Evolutionary conservation across 148 eudicot genomes (phyloP).

Genomic region (Rhododendron griersonianum): DNA sequence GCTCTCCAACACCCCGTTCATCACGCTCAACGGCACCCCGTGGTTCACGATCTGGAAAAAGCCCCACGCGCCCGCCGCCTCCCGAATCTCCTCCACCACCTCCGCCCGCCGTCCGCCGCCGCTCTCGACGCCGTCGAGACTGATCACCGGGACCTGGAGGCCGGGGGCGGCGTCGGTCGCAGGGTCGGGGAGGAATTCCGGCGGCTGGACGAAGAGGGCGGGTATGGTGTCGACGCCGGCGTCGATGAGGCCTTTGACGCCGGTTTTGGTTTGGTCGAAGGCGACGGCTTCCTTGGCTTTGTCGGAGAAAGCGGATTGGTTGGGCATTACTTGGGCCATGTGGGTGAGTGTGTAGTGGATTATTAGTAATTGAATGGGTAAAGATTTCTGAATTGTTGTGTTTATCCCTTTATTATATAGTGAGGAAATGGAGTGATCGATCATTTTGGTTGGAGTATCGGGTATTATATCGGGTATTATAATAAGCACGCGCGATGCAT

Average conservation of each 20-base stretch:
- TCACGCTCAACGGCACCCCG: slow-evolving; percentile 13
- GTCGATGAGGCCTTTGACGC: slow-evolving; percentile 16
- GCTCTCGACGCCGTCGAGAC: slow-evolving; percentile 1
- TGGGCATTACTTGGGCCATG: background rate
- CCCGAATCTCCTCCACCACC: slow-evolving; percentile 13
- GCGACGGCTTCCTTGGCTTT: background rate
- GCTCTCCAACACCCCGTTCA: slow-evolving; percentile 14
- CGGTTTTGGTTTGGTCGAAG: slow-evolving; percentile 13
- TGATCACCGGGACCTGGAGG: slow-evolving; percentile 7
- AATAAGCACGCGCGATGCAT: too few species aligned
- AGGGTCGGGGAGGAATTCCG: background rate
- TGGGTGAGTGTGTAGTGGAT: background rate
- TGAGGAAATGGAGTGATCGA: too few species aligned
- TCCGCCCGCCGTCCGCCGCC: slow-evolving; percentile 4
- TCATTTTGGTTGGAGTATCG: too few species aligned
- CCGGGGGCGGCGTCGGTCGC: background rate
- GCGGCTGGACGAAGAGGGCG: slow-evolving; percentile 10
- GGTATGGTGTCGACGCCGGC: background rate
- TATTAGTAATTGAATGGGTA: too few species aligned
- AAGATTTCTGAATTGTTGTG: too few species aligned
- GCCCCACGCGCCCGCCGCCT: background rate
- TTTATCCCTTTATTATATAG: too few species aligned
- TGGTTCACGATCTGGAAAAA: slow-evolving; percentile 32
- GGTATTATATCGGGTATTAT: too few species aligned
- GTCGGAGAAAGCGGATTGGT: background rate